Evolutionary conservation across 805 yeast species (phyloP).

Genomic region (Kuraishia capsulata): DNA sequence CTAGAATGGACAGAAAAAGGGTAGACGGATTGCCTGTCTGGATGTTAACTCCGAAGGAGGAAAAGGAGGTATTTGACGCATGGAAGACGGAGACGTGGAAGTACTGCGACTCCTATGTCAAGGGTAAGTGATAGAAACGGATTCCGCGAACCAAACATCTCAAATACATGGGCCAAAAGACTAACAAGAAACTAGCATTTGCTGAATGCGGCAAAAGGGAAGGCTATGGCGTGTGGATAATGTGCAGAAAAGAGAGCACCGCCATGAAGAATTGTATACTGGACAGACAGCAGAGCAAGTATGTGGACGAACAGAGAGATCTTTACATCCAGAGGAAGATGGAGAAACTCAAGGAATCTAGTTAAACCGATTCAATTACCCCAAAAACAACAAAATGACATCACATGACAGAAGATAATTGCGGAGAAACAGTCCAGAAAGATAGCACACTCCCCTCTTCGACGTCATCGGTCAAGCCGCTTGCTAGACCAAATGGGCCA

Average conservation of each 20-base stretch:
- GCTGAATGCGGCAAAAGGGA: conserved; percentile 55
- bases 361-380: too few species aligned
- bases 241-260: conserved; percentile 51
- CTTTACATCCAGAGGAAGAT: conserved; percentile 50
- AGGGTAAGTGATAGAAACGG: conserved; percentile 26
- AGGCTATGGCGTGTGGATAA: conserved; percentile 59
- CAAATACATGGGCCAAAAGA: too few species aligned
- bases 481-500: too few species aligned
- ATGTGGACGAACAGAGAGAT: conserved; percentile 63
- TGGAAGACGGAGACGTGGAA: conserved; percentile 63
- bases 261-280: conserved; percentile 57
- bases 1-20: conserved; percentile 17
- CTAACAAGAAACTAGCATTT: conserved; percentile 26
- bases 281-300: conserved; percentile 50
- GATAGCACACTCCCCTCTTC: too few species aligned
- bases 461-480: too few species aligned
- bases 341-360: conserved; percentile 21
- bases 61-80: conserved; percentile 59
- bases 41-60: conserved; percentile 72
- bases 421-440: neutral
- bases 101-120: conserved; percentile 60
- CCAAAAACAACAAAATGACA: too few species aligned
- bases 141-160: too few species aligned
- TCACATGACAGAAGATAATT: too few species aligned
- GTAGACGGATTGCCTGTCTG: conserved; percentile 51